These are phyloP conservation scores for Paramecium caudatum DNA, from an alignment of 73 alveolate genomes.

Conservation along the genomic window DNA sequence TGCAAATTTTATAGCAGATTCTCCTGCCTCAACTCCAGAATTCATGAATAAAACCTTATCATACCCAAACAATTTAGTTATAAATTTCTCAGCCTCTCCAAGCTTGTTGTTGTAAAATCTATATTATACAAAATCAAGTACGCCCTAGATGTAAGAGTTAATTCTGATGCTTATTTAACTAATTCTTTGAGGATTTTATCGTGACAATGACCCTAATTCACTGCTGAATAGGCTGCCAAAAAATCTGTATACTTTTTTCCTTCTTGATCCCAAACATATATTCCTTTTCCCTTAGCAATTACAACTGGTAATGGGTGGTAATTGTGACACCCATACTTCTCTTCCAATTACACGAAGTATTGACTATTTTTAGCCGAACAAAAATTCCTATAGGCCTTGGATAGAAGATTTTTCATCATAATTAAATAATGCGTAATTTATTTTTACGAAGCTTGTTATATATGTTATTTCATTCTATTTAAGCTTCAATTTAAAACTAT, in stretches of 20 bases:
- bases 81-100: conserved; percentile 84
- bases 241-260: conserved; percentile 93
- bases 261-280: conserved; percentile 89
- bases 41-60: conserved; percentile 93
- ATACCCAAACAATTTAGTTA: conserved; percentile 88
- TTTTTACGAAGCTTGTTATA: too few relatives aligned
- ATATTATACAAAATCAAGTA: conserved; percentile 1
- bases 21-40: conserved; percentile 98
- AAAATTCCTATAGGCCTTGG: neutral
- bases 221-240: conserved; percentile 96
- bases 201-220: conserved; percentile 97
- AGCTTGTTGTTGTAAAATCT: conserved; percentile 87
- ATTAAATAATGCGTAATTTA: conserved; percentile 23
- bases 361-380: conserved; percentile 31
- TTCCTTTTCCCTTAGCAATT: conserved; percentile 81
- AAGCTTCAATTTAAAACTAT: too few relatives aligned
- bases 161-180: conserved; percentile 85
- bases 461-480: too few relatives aligned
- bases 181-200: conserved; percentile 91
- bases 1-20: conserved; percentile 94
- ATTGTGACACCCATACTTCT: conserved; percentile 88
- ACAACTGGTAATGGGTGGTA: conserved; percentile 94
- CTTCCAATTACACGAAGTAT: conserved; percentile 79
- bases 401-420: conserved; percentile 29
- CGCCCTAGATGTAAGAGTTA: conserved; percentile 91